Evolutionary conservation across 2,329 filamentous ascomycete genomes (phyloP).

Genomic region (Exophiala oligosperma): DNA sequence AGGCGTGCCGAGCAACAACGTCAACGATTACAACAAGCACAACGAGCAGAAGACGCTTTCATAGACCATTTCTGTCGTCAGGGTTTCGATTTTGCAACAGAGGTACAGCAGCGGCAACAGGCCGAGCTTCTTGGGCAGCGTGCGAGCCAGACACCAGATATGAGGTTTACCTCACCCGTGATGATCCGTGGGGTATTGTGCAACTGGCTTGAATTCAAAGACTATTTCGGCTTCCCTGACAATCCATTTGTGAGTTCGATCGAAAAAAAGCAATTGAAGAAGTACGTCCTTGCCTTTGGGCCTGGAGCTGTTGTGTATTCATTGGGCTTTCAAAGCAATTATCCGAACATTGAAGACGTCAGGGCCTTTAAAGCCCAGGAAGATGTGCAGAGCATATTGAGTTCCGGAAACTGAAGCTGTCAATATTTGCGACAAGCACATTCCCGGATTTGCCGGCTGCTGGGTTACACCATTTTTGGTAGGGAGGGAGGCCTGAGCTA

Average conservation of each 20-base stretch:
- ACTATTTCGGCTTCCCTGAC: constrained; percentile 7
- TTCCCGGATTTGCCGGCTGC: no score
- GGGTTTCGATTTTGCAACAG: not conserved
- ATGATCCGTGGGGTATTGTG: not conserved
- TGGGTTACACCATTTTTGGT: no score
- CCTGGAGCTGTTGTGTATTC: not conserved
- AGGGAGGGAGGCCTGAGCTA: no score
- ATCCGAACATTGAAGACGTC: no score
- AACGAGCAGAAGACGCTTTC: not conserved
- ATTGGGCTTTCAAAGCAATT: constrained; percentile 1
- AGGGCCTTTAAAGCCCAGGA: no score
- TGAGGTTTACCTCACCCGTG: not conserved
- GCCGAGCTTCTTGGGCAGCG: not conserved
- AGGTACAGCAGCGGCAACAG: not conserved
- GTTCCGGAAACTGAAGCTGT: no score
- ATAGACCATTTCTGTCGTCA: not conserved
- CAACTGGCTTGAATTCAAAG: constrained; percentile 6
- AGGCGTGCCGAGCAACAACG: not conserved
- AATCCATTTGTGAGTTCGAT: constrained; percentile 3
- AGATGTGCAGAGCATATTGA: no score
- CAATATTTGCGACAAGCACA: no score
- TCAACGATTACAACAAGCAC: not conserved
- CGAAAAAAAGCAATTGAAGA: constrained; percentile 6
- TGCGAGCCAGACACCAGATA: not conserved
- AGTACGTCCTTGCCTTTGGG: not conserved